Evolutionary conservation across 2,329 filamentous ascomycete species (phyloP).

Genomic region (Aspergillus viridinutans): DNA sequence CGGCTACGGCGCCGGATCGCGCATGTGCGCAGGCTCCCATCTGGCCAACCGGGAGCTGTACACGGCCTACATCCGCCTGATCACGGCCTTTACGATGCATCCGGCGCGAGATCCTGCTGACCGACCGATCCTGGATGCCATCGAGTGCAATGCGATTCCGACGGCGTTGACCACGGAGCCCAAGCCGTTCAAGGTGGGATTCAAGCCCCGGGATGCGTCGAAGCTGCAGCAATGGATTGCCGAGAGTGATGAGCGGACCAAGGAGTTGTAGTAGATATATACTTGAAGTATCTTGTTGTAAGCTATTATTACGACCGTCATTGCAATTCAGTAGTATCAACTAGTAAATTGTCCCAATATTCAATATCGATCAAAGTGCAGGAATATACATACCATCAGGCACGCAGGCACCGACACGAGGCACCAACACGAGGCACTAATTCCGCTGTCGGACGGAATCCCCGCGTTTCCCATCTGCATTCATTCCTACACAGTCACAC

Average conservation of each 20-base stretch:
- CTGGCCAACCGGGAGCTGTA: constrained; percentile 62
- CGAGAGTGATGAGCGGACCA: constrained; percentile 50
- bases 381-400: no score
- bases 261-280: constrained; percentile 35
- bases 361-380: no score
- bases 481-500: background rate
- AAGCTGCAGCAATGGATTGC: constrained; percentile 51
- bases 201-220: constrained; percentile 46
- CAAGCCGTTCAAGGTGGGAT: constrained; percentile 59
- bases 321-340: background rate
- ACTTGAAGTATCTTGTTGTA: no score
- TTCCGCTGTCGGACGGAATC: constrained; percentile 10
- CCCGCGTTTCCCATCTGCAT: constrained; percentile 10
- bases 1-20: constrained; percentile 58
- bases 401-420: background rate
- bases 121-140: constrained; percentile 51
- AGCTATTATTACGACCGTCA: no score
- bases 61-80: constrained; percentile 56
- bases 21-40: constrained; percentile 62
- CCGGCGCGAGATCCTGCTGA: constrained; percentile 46
- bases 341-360: no score
- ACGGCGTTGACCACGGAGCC: constrained; percentile 60
- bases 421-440: background rate
- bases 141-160: constrained; percentile 55
- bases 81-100: constrained; percentile 55